These are phyloP conservation scores for Croton laevigatus DNA, from an alignment of 441 rosid species.

Conservation along the genomic window DNA sequence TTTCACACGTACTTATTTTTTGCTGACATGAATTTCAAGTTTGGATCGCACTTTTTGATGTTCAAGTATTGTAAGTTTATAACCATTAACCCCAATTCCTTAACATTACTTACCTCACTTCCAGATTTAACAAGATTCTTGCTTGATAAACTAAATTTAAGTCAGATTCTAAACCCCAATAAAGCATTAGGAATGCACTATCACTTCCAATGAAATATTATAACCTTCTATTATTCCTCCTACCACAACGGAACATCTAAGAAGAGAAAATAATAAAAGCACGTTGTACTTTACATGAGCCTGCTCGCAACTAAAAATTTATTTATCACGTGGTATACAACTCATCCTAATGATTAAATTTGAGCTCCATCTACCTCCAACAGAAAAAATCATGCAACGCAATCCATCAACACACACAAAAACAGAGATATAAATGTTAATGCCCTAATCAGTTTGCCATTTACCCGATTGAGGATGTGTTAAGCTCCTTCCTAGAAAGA, in stretches of 20 bases:
- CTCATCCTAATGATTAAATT: neutral
- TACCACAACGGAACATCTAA: neutral
- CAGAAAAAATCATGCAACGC: neutral
- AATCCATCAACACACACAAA: neutral
- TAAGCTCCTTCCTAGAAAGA: slow-evolving; percentile 57
- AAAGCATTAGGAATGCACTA: neutral
- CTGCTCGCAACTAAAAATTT: no score
- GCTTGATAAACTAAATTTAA: neutral
- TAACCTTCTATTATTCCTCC: neutral
- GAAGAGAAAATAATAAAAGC: neutral
- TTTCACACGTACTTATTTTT: no score
- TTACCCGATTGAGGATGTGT: slow-evolving; percentile 64
- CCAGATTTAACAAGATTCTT: neutral
- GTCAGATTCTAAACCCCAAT: no score
- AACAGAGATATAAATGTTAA: neutral
- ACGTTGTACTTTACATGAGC: no score
- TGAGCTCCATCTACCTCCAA: neutral
- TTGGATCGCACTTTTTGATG: neutral
- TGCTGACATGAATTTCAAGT: neutral
- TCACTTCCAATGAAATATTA: neutral
- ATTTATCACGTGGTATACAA: no score
- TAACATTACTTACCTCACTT: neutral
- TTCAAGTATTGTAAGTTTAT: no score
- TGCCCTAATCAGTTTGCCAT: slow-evolving; percentile 3
- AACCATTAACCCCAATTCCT: neutral